These are phyloP conservation scores for Penicillium psychrosexuale DNA, from an alignment of 2,329 filamentous ascomycete genomes.

Conservation along the genomic window DNA sequence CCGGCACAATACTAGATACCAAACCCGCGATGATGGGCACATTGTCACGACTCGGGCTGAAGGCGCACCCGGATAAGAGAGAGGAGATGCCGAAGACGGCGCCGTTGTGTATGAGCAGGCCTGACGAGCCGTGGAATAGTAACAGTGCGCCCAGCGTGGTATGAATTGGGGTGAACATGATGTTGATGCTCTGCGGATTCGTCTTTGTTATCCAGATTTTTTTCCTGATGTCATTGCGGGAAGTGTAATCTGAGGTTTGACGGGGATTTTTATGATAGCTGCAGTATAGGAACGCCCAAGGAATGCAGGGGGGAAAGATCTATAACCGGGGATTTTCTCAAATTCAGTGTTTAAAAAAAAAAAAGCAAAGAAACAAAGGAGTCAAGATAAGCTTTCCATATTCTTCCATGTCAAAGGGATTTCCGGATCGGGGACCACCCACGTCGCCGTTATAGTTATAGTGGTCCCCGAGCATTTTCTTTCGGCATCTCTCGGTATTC, in stretches of 20 bases:
- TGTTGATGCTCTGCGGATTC: neutral
- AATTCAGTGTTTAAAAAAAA: too few relatives aligned
- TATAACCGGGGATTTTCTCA: neutral
- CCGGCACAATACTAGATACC: slow-evolving; percentile 43
- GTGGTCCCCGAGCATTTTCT: slow-evolving; percentile 18
- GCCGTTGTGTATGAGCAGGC: slow-evolving; percentile 52
- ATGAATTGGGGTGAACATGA: slow-evolving; percentile 54
- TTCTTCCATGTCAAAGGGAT: slow-evolving; percentile 6
- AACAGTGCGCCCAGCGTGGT: slow-evolving; percentile 51
- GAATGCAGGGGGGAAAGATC: too few relatives aligned
- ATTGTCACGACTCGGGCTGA: slow-evolving; percentile 41
- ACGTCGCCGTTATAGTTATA: slow-evolving; percentile 4
- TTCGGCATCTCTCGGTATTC: slow-evolving; percentile 2
- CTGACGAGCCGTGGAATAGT: slow-evolving; percentile 50
- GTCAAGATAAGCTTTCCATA: slow-evolving; percentile 1
- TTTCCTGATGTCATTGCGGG: slow-evolving; percentile 10
- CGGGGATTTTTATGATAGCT: neutral
- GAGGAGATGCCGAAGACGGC: slow-evolving; percentile 51
- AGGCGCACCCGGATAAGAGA: slow-evolving; percentile 43
- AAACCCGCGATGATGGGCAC: slow-evolving; percentile 48
- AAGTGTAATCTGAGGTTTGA: neutral
- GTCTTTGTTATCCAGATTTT: slow-evolving; percentile 8
- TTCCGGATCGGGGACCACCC: slow-evolving; percentile 20
- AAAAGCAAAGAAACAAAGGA: neutral
- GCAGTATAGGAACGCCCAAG: neutral